phyloP scores from a whole-genome alignment of 2,329 filamentous ascomycete species.

The Arthrobotrys sphaeroides region DNA sequence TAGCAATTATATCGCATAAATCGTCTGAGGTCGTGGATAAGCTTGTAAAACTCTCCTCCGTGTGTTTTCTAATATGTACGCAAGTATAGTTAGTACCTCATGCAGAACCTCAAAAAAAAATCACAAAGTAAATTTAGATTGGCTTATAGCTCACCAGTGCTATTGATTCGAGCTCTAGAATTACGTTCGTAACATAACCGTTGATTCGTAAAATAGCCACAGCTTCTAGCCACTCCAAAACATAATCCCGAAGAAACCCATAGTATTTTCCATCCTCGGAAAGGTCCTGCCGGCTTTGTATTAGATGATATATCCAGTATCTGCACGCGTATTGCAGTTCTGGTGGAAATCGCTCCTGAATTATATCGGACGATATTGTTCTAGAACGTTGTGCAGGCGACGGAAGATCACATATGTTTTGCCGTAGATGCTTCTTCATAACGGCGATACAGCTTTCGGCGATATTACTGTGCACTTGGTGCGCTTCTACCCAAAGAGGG shows the following conservation, averaged over 20 bases:
- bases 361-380: not conserved
- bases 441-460: conserved; percentile 58
- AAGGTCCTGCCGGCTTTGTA: not conserved
- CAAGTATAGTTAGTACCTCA: not conserved
- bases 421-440: conserved; percentile 58
- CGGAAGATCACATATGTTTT: conserved; percentile 56
- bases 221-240: conserved; percentile 17
- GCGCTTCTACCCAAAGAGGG: conserved; percentile 26
- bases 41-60: not conserved
- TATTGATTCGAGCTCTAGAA: not conserved
- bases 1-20: conserved; percentile 47
- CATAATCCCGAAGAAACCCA: not conserved
- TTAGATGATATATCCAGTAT: conserved; percentile 4
- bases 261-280: not conserved
- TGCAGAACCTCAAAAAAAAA: no score
- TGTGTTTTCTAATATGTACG: not conserved
- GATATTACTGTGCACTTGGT: not conserved
- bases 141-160: not conserved
- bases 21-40: conserved; percentile 3
- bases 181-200: not conserved
- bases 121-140: no score
- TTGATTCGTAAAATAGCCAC: no score
- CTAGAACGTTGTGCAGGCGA: not conserved
- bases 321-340: conserved; percentile 9
- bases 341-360: not conserved